Evolutionary conservation across 257 asterid species (phyloP).

Genomic region (Solanum arcanum): DNA sequence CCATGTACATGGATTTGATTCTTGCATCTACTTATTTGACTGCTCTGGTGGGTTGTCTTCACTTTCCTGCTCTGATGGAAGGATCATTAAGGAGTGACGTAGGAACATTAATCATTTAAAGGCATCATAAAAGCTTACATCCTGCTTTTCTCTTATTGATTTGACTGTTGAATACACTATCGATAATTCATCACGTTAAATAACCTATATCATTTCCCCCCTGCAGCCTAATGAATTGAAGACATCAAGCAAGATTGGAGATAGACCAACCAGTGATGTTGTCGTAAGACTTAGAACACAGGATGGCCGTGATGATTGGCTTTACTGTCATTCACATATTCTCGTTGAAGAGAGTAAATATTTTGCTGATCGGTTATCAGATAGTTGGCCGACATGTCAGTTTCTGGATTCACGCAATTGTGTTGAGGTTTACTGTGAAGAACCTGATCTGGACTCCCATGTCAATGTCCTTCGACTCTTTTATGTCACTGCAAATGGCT

Average conservation of each 20-base stretch:
- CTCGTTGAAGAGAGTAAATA: constrained; percentile 52
- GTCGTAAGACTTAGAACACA: constrained; percentile 74
- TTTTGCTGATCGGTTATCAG: constrained; percentile 72
- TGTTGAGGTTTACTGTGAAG: constrained; percentile 77
- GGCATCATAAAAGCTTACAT: background rate
- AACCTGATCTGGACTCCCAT: constrained; percentile 52
- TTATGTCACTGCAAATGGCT: constrained; percentile 26
- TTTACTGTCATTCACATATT: constrained; percentile 63
- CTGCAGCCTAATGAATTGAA: constrained; percentile 33
- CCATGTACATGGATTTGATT: background rate
- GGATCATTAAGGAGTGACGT: background rate
- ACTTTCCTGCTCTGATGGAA: background rate
- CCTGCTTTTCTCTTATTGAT: background rate
- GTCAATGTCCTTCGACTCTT: constrained; percentile 53
- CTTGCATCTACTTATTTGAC: background rate
- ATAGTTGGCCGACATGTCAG: constrained; percentile 77
- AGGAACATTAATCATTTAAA: background rate
- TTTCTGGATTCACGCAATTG: constrained; percentile 82
- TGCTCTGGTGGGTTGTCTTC: background rate
- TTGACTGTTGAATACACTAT: background rate
- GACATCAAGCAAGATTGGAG: constrained; percentile 42
- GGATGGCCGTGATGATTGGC: constrained; percentile 79
- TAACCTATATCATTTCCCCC: background rate
- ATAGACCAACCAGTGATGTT: constrained; percentile 70
- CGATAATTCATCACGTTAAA: background rate